A percentile compares a stretch with the other conserved stretches of the same genome.
Evolutionary conservation across 169 alveolate species (phyloP).

Genomic region (Plasmodium vivax): DNA sequence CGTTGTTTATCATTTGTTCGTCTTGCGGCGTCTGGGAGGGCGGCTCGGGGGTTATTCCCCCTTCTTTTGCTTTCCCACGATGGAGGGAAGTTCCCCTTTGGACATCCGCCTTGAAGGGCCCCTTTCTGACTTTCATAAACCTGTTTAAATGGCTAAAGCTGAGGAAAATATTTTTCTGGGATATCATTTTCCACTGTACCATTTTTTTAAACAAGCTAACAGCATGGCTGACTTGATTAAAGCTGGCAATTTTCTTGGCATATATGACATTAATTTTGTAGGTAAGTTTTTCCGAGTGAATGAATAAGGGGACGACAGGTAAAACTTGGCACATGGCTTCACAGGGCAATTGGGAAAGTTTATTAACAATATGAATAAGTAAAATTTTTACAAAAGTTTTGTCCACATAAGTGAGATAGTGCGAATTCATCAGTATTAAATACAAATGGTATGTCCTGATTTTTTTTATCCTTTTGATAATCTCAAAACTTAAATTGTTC

Average conservation of each 20-base stretch:
- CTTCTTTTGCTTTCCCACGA: background rate
- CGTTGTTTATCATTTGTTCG: conserved; percentile 14
- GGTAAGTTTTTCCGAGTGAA: conserved; percentile 35
- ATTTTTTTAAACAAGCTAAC: conserved; percentile 55
- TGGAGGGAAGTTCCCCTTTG: background rate
- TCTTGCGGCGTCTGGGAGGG: background rate
- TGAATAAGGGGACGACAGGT: conserved; percentile 54
- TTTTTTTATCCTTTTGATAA: conserved; percentile 72
- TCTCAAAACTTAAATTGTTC: conserved; percentile 66
- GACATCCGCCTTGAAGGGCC: background rate
- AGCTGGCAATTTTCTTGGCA: conserved; percentile 66
- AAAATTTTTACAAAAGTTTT: conserved; percentile 23
- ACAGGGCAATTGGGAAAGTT: conserved; percentile 70
- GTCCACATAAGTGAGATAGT: conserved; percentile 54
- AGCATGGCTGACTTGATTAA: conserved; percentile 48
- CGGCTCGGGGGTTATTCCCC: background rate
- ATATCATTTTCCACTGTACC: conserved; percentile 52
- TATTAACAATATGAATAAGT: conserved; percentile 15
- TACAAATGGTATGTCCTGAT: conserved; percentile 69
- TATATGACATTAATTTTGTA: conserved; percentile 63
- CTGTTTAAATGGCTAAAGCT: conserved; percentile 43
- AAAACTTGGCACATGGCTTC: conserved; percentile 66
- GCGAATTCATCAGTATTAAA: conserved; percentile 38
- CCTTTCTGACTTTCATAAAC: conserved; percentile 38
- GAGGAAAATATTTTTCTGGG: conserved; percentile 63